phyloP scores from a whole-genome alignment of 352 stramenopile genomes.

The Pythium periplocum region DNA sequence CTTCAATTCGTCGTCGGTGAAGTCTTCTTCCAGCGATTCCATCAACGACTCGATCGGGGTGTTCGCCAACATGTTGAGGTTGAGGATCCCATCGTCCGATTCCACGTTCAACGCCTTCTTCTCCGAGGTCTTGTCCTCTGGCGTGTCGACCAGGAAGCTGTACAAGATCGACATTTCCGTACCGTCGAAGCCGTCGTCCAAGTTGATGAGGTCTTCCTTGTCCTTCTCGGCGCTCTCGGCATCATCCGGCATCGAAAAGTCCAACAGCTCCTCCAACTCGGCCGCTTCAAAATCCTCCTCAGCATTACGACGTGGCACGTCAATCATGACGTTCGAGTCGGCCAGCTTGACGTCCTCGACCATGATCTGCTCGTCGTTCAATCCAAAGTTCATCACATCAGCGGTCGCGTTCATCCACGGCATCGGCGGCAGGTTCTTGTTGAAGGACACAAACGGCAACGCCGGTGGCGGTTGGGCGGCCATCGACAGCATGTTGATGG shows the following conservation, averaged over 20 bases:
- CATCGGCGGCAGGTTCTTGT: conserved; percentile 56
- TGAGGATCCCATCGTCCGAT: conserved; percentile 64
- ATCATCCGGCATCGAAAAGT: conserved; percentile 71
- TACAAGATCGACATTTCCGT: conserved; percentile 87
- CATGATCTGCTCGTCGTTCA: conserved; percentile 36
- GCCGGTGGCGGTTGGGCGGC: conserved; percentile 36
- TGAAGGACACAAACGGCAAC: conserved; percentile 69
- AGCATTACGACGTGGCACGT: not conserved
- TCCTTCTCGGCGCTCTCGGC: conserved; percentile 48
- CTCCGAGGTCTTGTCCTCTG: conserved; percentile 55
- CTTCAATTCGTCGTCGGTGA: conserved; percentile 69
- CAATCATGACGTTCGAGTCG: not conserved
- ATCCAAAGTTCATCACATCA: conserved; percentile 36
- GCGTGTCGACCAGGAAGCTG: conserved; percentile 75
- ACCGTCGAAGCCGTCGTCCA: conserved; percentile 79
- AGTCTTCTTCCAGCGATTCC: conserved; percentile 66
- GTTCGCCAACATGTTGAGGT: conserved; percentile 66
- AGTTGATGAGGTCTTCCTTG: conserved; percentile 69
- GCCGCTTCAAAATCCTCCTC: conserved; percentile 52
- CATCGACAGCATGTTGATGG: conserved; percentile 62
- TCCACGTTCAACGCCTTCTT: conserved; percentile 35
- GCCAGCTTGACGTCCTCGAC: conserved; percentile 33
- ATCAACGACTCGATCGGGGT: conserved; percentile 65
- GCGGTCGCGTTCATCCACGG: conserved; percentile 28
- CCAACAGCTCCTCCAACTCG: conserved; percentile 67